Base-by-base conservation (phyloP, 345 rosid genomes). In the Clausena lansium region DNA sequence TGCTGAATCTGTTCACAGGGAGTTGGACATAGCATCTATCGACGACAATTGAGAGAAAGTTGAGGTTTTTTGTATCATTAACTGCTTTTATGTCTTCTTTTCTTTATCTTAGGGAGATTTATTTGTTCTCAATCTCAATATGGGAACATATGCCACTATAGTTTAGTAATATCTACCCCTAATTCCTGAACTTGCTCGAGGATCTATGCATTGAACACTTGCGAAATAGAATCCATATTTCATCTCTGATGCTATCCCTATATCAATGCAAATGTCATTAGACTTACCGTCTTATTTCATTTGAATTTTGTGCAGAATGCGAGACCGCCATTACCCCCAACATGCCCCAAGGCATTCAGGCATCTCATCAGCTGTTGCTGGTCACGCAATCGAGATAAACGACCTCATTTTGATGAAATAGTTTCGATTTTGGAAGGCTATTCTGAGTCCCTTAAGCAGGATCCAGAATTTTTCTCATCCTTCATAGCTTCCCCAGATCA, bases 371-470 rank as follows among this genome's bases (percentile, higher is more conserved):
- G 81, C 55, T 74, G 87, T 66, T 92, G 97, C 81, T 90, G 94
- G 97, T 90, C 94, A 25, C 81, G 90, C 78, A 85, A 79, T 61
- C 97, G 93, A 2, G 54, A 78, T 3, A 88, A 83, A 76, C 78
- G 97, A 28, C 97, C 97, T 9, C 86, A 85, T 58, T 92, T 90
- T 27, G 79, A 84, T 67, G 86, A 89, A 88, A 89, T 90, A 77
- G 91, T 92, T 75, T 81, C 54, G 27, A 81, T 86, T 76, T 70
- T 92, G 81, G 92, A 89, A 70, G 80, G 81, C 7, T 92, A 89
- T 58, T 62, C 84, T 0, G 90, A 86, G 76, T 86, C 89, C 8
- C 79, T 89, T 8, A 83, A 86, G 78, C 86, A 77, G 76, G 90
- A 90, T 81, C 88, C 92, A 0, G 91, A 81, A 0, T 86, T 89